A percentile compares a stretch with the other conserved stretches of the same genome.
Conservation (phyloP, 371 early-diverging fungal genomes). For the Syncephalastrum racemosum region DNA sequence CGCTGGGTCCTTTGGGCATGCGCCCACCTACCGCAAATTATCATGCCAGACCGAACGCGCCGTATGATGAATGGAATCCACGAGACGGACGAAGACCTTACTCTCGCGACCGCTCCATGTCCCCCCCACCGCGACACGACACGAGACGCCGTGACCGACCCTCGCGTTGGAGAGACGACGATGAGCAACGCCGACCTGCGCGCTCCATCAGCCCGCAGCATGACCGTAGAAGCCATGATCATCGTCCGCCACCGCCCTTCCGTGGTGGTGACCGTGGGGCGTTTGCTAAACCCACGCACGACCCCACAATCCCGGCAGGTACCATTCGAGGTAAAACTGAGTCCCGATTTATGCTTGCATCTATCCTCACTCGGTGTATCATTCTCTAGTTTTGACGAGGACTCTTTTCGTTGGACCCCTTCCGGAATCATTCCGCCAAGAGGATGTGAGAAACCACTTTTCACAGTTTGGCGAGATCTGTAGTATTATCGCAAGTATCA, state of each 20-base stretch:
- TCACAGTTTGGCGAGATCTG: constrained; percentile 38
- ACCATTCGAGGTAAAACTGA: constrained; percentile 43
- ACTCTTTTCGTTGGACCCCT: constrained; percentile 52
- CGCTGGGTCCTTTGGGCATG: too few species aligned
- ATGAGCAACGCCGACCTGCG: too few species aligned
- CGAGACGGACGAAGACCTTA: too few species aligned
- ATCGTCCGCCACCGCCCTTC: background rate
- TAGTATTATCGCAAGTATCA: constrained; percentile 40
- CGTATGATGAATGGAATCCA: too few species aligned
- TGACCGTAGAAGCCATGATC: background rate
- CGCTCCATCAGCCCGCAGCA: background rate
- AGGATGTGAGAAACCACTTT: constrained; percentile 37
- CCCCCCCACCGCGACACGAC: too few species aligned
- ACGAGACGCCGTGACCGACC: too few species aligned
- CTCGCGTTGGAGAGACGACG: too few species aligned
- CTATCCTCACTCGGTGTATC: background rate
- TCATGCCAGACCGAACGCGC: too few species aligned
- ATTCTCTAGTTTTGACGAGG: constrained; percentile 38
- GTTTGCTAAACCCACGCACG: constrained; percentile 25
- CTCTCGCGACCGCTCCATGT: too few species aligned
- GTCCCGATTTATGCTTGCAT: too few species aligned
- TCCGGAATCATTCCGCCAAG: constrained; percentile 31
- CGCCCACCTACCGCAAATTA: too few species aligned
- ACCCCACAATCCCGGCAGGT: constrained; percentile 33
- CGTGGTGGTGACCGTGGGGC: background rate